Percentiles rank a stretch among this genome's conserved stretches.
phyloP scores from a whole-genome alignment of 768 basidiomycete species.

The Pisolithus sp. region DNA sequence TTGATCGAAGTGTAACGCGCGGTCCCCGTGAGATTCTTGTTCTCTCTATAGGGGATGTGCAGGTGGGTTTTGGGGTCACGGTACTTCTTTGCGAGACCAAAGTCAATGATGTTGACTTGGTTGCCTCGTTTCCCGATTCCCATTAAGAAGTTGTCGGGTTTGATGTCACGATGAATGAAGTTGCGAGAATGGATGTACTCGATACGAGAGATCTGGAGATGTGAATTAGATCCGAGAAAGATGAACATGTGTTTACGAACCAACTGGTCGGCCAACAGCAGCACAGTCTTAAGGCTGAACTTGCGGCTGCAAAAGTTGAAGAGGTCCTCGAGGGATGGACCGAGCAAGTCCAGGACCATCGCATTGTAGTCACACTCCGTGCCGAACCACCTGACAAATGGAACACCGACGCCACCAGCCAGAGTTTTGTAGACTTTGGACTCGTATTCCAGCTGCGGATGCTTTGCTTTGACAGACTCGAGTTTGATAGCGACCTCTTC shows the following conservation, averaged over 20 bases:
- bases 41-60: constrained; percentile 99
- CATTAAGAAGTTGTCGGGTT: constrained; percentile 99
- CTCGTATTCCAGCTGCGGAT: constrained; percentile 99
- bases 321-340: constrained; percentile 84
- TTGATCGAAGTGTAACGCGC: constrained; percentile 99
- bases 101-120: constrained; percentile 98
- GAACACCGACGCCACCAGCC: constrained; percentile 97
- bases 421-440: constrained; percentile 95
- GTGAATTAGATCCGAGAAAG: constrained; percentile 35
- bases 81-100: constrained; percentile 99
- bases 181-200: constrained; percentile 99
- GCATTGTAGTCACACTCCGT: constrained; percentile 99
- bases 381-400: constrained; percentile 93
- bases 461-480: constrained; percentile 99
- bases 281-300: constrained; percentile 94
- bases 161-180: constrained; percentile 97
- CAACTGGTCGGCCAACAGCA: constrained; percentile 93
- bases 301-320: constrained; percentile 98
- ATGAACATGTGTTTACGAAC: constrained; percentile 39
- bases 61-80: constrained; percentile 99
- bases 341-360: constrained; percentile 97
- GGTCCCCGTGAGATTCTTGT: constrained; percentile 99
- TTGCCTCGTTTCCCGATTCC: constrained; percentile 99
- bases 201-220: constrained; percentile 84
- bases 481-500: constrained; percentile 99